Evolutionary conservation across 257 asterid genomes (phyloP), one percentile per base, ranked within the genome.

Genomic region (Nicotiana undulata): DNA sequence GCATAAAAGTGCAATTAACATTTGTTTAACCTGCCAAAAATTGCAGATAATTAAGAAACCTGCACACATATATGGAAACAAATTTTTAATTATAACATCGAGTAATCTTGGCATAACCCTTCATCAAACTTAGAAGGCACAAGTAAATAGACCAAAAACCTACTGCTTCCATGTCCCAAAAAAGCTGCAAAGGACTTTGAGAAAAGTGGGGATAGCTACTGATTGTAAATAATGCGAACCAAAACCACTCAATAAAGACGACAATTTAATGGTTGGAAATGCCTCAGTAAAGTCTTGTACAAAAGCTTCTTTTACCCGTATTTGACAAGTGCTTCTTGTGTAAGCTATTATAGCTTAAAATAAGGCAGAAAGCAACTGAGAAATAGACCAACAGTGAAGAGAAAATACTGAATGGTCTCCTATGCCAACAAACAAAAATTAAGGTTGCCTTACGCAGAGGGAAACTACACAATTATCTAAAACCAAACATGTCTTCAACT

Each of bases 1-100:
- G 0, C 92, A 90, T 34, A 96, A 77, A 83, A 92, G 97, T 72
- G 98, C 99, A 86, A 94, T 93, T 90, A 96, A 77, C 98, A 96
- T 96, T 88, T 96, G 98, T 88, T 96, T 96, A 79, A 96, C 98
- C 99, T 96, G 95, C 17, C 80, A 31, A 87, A 77, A 83, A 68
- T 56, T 83, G 88, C 82, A 84, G 65, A 80, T 31, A 59, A 67
- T 81, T 58, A 81, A 82, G 79, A 82, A 66, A 75, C 76, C 83
- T 37, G 70, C 75, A 20, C 76, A 83, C 70, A 68, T 37, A 49
- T 77, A 80, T 29, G 81, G 32, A 24, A 49, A 28, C 10, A 77
- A 70, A 16, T 3, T 31, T 4, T 55, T 46, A 63, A 49, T 44
- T 12, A 28, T 17, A n/a, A 26, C 31, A 31, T 15, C 13, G 17